A percentile compares a stretch with the other conserved stretches of the same genome.
These are phyloP conservation scores for Chaetoscypha palmicola DNA, from an alignment of 2,329 filamentous ascomycete genomes.

Conservation along the genomic window DNA sequence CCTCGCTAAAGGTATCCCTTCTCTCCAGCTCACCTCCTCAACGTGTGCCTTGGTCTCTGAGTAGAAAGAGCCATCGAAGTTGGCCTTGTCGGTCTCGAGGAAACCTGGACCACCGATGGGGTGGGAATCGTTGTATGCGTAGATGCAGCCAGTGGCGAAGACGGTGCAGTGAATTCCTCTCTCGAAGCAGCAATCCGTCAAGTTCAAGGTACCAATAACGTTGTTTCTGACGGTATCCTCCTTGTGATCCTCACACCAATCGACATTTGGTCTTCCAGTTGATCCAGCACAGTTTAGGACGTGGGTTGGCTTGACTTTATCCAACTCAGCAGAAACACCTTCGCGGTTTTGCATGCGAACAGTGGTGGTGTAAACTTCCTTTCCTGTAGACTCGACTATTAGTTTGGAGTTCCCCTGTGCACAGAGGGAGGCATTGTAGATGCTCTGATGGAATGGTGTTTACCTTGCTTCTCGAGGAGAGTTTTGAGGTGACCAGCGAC, in stretches of 20 bases:
- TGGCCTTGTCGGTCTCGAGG: constrained; percentile 54
- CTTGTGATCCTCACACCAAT: constrained; percentile 66
- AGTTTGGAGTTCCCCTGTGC: background rate
- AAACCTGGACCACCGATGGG: constrained; percentile 54
- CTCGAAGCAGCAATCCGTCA: constrained; percentile 54
- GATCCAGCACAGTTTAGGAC: constrained; percentile 60
- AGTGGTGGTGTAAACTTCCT: constrained; percentile 53
- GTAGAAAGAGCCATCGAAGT: constrained; percentile 63
- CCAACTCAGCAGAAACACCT: constrained; percentile 48
- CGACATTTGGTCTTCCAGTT: constrained; percentile 61
- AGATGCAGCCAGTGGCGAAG: constrained; percentile 62
- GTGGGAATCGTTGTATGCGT: constrained; percentile 55
- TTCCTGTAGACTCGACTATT: constrained; percentile 32
- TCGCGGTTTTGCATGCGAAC: constrained; percentile 59
- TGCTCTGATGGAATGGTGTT: background rate
- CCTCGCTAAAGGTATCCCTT: background rate
- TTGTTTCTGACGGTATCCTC: constrained; percentile 61
- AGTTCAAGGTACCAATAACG: constrained; percentile 56
- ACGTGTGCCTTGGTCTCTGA: constrained; percentile 59
- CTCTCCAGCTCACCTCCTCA: constrained; percentile 44
- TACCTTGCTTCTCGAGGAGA: constrained; percentile 47
- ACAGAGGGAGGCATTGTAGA: background rate
- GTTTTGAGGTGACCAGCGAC: constrained; percentile 54
- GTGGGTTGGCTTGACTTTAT: constrained; percentile 55
- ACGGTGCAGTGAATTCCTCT: constrained; percentile 56